A percentile compares a stretch with the other conserved stretches of the same genome.
Conservation (phyloP, 2,329 filamentous ascomycete species). For the Waltergamsia citrina region DNA sequence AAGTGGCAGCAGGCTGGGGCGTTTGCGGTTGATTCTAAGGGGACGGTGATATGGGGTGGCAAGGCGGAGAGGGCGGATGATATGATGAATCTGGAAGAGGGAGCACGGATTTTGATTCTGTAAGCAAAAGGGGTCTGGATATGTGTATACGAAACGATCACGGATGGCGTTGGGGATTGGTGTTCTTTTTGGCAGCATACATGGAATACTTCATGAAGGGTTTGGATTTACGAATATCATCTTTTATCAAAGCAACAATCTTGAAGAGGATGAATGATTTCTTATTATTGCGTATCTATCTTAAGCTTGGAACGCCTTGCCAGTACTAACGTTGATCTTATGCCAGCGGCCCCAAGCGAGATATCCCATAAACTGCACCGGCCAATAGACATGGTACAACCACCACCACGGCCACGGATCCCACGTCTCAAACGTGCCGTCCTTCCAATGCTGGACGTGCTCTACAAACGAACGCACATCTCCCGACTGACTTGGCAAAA, state of each 20-base stretch:
- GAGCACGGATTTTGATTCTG: constrained; percentile 22
- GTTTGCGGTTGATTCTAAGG: constrained; percentile 39
- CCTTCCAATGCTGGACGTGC: constrained; percentile 40
- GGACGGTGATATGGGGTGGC: constrained; percentile 39
- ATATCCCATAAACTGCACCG: constrained; percentile 35
- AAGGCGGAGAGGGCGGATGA: constrained; percentile 39
- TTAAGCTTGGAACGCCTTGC: constrained; percentile 20
- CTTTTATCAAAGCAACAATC: no score
- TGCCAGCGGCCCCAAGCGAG: constrained; percentile 46
- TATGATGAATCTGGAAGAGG: constrained; percentile 43
- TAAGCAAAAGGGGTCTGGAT: constrained; percentile 4
- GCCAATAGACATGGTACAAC: constrained; percentile 48
- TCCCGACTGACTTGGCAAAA: constrained; percentile 5
- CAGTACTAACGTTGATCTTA: constrained; percentile 58
- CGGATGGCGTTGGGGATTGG: no score
- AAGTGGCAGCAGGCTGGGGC: constrained; percentile 47
- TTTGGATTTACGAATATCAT: no score
- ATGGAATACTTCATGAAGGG: no score
- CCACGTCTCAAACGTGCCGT: constrained; percentile 41
- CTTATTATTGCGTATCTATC: background rate
- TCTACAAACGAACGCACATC: constrained; percentile 16
- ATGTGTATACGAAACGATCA: no score
- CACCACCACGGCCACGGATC: constrained; percentile 49
- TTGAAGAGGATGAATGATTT: background rate
- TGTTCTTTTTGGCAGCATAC: no score